These are phyloP conservation scores for Agapanthus africanus DNA, from an alignment of 106 monocot species.

Conservation along the genomic window DNA sequence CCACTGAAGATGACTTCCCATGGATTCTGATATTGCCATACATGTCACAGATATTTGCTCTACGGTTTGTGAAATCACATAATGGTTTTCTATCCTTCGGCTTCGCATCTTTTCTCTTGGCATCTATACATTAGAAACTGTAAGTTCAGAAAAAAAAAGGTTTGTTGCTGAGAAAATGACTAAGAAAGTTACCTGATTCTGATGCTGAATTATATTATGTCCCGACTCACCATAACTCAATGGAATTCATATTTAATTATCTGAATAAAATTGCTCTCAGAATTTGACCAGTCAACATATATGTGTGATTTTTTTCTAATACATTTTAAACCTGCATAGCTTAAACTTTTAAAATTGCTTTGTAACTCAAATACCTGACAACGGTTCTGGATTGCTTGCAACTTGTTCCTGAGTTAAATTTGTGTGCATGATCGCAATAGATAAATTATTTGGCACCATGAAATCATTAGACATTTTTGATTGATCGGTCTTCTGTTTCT, in stretches of 20 bases:
- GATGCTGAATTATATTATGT: neutral
- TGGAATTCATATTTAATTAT: no score
- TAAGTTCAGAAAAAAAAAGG: neutral
- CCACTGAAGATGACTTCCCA: slow-evolving; percentile 21
- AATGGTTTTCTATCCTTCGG: slow-evolving; percentile 10
- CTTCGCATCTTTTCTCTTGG: neutral
- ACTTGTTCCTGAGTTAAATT: neutral
- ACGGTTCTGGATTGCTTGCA: slow-evolving; percentile 1
- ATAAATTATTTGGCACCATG: neutral
- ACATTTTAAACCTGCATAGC: no score
- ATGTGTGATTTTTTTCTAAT: no score
- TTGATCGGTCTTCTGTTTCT: neutral
- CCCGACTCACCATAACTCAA: no score
- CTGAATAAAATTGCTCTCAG: no score
- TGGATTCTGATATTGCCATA: slow-evolving; percentile 32
- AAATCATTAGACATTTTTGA: neutral
- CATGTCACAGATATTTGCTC: slow-evolving; percentile 34
- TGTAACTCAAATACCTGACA: slow-evolving; percentile 6
- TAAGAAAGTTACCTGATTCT: neutral
- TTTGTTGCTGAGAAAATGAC: neutral
- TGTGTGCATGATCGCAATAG: neutral
- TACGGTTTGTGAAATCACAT: slow-evolving; percentile 21
- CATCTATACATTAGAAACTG: neutral
- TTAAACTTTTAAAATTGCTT: no score
- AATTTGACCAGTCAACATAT: no score